Conservation (phyloP, 2,329 filamentous ascomycete species). For the Penicillium rolfsii region DNA sequence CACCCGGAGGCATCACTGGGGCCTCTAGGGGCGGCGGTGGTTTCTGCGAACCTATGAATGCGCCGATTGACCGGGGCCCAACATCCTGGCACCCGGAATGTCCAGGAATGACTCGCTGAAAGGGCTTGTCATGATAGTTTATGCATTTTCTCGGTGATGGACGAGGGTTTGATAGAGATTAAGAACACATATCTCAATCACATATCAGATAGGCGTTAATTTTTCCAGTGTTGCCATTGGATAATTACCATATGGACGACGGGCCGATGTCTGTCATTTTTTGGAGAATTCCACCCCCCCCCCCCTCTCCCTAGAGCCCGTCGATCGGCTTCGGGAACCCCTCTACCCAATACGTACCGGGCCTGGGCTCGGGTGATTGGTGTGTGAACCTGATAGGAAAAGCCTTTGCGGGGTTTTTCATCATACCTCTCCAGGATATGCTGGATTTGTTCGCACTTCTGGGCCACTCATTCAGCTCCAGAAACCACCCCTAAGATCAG, state of each 20-base stretch:
- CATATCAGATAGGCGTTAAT: neutral
- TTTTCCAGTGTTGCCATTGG: neutral
- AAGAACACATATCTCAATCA: neutral
- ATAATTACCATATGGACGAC: neutral
- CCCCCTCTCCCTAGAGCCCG: neutral
- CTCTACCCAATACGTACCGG: neutral
- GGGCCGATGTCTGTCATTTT: neutral
- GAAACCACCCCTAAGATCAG: conserved; percentile 29
- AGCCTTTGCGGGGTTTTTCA: neutral
- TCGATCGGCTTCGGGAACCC: neutral
- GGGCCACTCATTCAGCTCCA: conserved; percentile 15
- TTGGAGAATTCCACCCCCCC: neutral
- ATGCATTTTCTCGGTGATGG: neutral
- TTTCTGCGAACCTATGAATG: conserved; percentile 27
- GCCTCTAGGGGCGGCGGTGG: neutral
- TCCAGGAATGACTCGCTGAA: conserved; percentile 25
- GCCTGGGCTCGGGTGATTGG: neutral
- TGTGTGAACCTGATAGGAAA: conserved; percentile 2
- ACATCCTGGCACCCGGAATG: conserved; percentile 29
- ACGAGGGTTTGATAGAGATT: neutral
- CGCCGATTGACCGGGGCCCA: conserved; percentile 28
- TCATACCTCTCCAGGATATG: neutral
- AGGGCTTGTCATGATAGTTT: conserved; percentile 10
- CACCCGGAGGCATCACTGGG: conserved; percentile 1
- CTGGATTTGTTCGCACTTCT: neutral